Conservation (phyloP, 305 asterid genomes). For the Solanum aculeatissimum region DNA sequence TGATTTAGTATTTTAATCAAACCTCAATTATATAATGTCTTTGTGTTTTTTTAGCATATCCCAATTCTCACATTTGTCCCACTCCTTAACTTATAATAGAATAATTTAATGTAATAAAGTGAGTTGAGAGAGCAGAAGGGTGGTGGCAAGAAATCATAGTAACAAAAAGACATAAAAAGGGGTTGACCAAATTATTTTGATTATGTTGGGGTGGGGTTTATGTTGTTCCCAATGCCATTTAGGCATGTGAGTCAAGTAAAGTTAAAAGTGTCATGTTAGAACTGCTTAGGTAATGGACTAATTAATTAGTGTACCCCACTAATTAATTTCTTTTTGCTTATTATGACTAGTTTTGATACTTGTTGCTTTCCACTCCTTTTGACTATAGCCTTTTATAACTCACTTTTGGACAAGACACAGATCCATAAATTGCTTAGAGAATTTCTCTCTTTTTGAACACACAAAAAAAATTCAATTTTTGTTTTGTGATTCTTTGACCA, state of each 20-base stretch:
- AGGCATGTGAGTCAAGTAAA: conserved; percentile 48
- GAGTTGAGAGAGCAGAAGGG: conserved; percentile 1
- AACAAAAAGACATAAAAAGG: conserved; percentile 29
- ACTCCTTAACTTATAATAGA: neutral
- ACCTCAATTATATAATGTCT: neutral
- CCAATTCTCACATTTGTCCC: neutral
- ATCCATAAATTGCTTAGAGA: conserved; percentile 4
- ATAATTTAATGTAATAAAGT: neutral
- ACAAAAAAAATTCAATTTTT: neutral
- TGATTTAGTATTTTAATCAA: conserved; percentile 7
- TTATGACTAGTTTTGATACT: conserved; percentile 3
- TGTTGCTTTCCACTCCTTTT: conserved; percentile 23
- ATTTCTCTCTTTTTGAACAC: neutral
- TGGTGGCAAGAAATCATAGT: conserved; percentile 32
- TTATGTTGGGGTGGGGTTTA: conserved; percentile 7
- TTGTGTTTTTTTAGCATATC: neutral
- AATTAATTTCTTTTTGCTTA: conserved; percentile 1
- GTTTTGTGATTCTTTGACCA: neutral
- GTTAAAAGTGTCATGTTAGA: conserved; percentile 25
- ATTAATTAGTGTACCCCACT: conserved; percentile 28
- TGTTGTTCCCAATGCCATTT: conserved; percentile 79
- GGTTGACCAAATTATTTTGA: conserved; percentile 19
- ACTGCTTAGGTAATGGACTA: conserved; percentile 23
- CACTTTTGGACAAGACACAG: conserved; percentile 34
- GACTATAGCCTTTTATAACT: conserved; percentile 43